Evolutionary conservation across 148 eudicot species (phyloP).

Genomic region (Amaranthus hypochondriacus): DNA sequence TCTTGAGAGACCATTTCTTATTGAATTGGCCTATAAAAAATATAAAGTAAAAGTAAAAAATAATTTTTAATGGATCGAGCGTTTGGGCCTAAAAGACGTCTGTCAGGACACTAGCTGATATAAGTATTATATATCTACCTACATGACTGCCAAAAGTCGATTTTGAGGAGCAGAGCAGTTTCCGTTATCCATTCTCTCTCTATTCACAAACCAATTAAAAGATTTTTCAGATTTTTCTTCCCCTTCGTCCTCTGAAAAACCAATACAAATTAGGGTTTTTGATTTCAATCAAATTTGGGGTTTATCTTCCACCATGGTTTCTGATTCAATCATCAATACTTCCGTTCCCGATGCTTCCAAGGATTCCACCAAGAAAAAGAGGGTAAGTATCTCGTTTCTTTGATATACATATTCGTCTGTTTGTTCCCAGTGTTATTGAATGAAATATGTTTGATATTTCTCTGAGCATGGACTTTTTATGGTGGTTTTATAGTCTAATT

Average conservation of each 20-base stretch:
- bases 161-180: no score
- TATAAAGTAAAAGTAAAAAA: no score
- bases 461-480: background rate
- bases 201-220: no score
- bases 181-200: no score
- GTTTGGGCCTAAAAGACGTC: no score
- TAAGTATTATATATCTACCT: no score
- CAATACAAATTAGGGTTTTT: constrained; percentile 10
- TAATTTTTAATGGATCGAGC: no score
- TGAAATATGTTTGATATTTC: constrained; percentile 13
- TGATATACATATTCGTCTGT: background rate
- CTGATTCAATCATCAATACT: constrained; percentile 71
- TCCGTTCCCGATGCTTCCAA: constrained; percentile 58
- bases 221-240: background rate
- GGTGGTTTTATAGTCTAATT: constrained; percentile 46
- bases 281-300: constrained; percentile 15
- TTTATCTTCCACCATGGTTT: constrained; percentile 39
- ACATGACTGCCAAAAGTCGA: no score
- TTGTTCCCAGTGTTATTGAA: background rate
- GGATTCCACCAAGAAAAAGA: constrained; percentile 77
- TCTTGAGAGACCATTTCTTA: no score
- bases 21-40: no score
- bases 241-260: constrained; percentile 4
- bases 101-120: no score
- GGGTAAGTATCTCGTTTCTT: constrained; percentile 33